These are phyloP conservation scores for Pythium graminicola DNA, from an alignment of 352 stramenopile genomes.

Conservation along the genomic window DNA sequence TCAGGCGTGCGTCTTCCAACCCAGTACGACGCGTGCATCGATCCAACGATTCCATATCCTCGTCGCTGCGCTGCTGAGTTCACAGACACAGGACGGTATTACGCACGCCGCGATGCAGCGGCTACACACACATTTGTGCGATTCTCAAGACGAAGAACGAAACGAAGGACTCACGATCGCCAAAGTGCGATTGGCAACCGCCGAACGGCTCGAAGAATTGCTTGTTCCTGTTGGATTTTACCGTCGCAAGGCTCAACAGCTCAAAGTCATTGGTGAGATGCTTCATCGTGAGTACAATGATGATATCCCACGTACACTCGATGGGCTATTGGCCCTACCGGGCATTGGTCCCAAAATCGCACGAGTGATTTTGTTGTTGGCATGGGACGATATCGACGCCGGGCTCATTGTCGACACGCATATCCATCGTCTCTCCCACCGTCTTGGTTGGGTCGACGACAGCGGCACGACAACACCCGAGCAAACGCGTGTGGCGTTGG, in stretches of 20 bases:
- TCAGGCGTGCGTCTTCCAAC: slow-evolving; percentile 43
- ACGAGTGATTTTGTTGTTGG: slow-evolving; percentile 53
- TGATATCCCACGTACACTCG: slow-evolving; percentile 45
- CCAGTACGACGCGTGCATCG: background rate
- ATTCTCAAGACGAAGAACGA: background rate
- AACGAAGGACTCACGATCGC: slow-evolving; percentile 43
- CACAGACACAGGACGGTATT: slow-evolving; percentile 64
- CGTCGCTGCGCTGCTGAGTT: slow-evolving; percentile 57
- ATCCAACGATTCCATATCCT: slow-evolving; percentile 56
- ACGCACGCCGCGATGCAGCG: slow-evolving; percentile 67
- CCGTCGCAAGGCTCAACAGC: slow-evolving; percentile 58
- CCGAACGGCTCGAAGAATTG: slow-evolving; percentile 35
- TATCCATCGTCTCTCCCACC: slow-evolving; percentile 60
- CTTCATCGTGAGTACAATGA: slow-evolving; percentile 28
- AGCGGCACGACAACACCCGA: slow-evolving; percentile 25
- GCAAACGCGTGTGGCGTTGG: slow-evolving; percentile 44
- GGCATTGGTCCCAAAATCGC: slow-evolving; percentile 73
- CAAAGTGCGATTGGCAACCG: slow-evolving; percentile 27
- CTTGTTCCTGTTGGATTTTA: slow-evolving; percentile 72
- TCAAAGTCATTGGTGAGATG: slow-evolving; percentile 44
- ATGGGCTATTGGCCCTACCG: slow-evolving; percentile 41
- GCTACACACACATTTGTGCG: slow-evolving; percentile 32
- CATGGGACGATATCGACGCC: slow-evolving; percentile 47
- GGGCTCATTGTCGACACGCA: slow-evolving; percentile 78
- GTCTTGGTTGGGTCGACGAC: slow-evolving; percentile 40